Evolutionary conservation across 768 basidiomycete species (phyloP).

Genomic region (Roridomyces roridus): DNA sequence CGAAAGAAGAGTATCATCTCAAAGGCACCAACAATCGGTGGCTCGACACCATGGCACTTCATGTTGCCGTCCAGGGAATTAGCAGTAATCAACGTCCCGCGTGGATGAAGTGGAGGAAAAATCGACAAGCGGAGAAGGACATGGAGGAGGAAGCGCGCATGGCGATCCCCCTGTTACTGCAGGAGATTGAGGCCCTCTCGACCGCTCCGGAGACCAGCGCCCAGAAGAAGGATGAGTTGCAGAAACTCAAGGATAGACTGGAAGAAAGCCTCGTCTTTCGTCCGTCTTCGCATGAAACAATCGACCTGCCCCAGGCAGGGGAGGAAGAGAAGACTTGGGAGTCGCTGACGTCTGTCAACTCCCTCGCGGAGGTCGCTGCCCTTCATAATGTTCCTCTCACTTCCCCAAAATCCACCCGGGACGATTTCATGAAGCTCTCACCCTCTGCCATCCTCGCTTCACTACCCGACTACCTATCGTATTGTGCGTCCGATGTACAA

Average conservation of each 20-base stretch:
- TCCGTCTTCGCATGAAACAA: background rate
- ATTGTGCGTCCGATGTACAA: conserved; percentile 86
- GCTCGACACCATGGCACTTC: conserved; percentile 93
- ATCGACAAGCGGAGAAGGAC: conserved; percentile 59
- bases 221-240: conserved; percentile 50
- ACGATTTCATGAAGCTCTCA: conserved; percentile 74
- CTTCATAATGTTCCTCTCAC: conserved; percentile 54
- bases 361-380: conserved; percentile 89
- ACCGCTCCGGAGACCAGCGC: conserved; percentile 50
- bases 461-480: conserved; percentile 77
- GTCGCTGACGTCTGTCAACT: conserved; percentile 90
- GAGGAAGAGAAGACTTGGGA: conserved; percentile 75
- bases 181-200: conserved; percentile 52
- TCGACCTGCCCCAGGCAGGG: conserved; percentile 44
- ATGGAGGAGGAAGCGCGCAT: conserved; percentile 69
- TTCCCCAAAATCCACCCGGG: conserved; percentile 45
- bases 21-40: conserved; percentile 75
- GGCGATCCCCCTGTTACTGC: conserved; percentile 50
- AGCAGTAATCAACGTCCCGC: conserved; percentile 93
- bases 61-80: conserved; percentile 93
- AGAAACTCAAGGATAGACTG: conserved; percentile 48
- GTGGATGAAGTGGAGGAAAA: conserved; percentile 88
- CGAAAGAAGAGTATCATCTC: conserved; percentile 83
- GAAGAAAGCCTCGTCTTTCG: conserved; percentile 22
- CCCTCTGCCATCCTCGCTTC: conserved; percentile 69